Percentiles rank a stretch among this genome's conserved stretches.
Conservation (phyloP, 1,284 basidiomycete genomes). For the Ustilago lituana region DNA sequence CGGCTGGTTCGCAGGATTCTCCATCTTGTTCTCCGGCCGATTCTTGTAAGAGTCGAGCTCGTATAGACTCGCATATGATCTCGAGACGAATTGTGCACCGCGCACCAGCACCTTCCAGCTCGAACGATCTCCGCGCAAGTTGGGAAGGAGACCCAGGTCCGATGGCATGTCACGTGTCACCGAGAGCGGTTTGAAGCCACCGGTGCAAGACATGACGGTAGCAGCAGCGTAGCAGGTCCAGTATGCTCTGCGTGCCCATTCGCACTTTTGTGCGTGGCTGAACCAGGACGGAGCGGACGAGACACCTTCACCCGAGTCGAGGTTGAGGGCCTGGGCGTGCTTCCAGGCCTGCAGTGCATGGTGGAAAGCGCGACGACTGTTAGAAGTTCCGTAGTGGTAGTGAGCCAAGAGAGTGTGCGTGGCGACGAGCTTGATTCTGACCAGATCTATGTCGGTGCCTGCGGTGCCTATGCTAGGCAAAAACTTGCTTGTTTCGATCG, state of each 20-base stretch:
- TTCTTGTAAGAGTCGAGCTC: slow-evolving; percentile 52
- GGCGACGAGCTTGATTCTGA: slow-evolving; percentile 56
- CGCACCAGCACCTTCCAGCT: slow-evolving; percentile 57
- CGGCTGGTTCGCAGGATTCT: slow-evolving; percentile 19
- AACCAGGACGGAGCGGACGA: slow-evolving; percentile 40
- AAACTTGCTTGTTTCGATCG: slow-evolving; percentile 24
- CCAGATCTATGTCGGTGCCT: slow-evolving; percentile 46
- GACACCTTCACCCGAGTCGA: slow-evolving; percentile 29
- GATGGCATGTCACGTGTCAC: slow-evolving; percentile 45
- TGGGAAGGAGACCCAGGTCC: slow-evolving; percentile 52
- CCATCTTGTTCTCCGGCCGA: slow-evolving; percentile 34
- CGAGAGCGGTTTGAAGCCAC: slow-evolving; percentile 54
- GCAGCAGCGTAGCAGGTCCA: slow-evolving; percentile 56
- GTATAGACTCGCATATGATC: slow-evolving; percentile 51
- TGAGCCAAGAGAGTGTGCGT: slow-evolving; percentile 56
- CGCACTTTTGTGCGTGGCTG: slow-evolving; percentile 52
- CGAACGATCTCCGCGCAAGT: slow-evolving; percentile 40
- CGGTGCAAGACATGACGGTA: slow-evolving; percentile 55
- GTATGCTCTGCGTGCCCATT: slow-evolving; percentile 58
- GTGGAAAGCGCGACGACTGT: slow-evolving; percentile 46
- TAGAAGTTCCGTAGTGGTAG: slow-evolving; percentile 55
- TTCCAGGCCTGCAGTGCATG: slow-evolving; percentile 58
- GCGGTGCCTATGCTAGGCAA: slow-evolving; percentile 21
- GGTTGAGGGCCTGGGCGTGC: slow-evolving; percentile 44
- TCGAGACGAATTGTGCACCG: slow-evolving; percentile 55